phyloP scores from a whole-genome alignment of 805 yeast species.

The Kodamaea kakaduensis region DNA sequence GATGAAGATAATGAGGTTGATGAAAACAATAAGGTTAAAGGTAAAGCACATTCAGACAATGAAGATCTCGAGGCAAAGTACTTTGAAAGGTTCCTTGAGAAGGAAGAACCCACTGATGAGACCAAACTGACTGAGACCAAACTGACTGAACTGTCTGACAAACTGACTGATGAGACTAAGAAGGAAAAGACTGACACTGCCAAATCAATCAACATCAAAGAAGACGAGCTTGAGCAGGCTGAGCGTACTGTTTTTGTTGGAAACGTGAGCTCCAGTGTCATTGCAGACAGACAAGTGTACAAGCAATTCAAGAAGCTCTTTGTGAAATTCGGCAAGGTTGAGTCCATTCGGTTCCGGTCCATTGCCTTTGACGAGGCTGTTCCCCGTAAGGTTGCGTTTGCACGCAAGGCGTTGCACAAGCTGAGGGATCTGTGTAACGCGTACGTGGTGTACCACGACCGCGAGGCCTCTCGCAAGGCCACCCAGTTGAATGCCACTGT shows the following conservation, averaged over 20 bases:
- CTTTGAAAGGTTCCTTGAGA: background rate
- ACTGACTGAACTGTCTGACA: no score
- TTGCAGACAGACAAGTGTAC: slow-evolving; percentile 57
- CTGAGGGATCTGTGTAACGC: slow-evolving; percentile 82
- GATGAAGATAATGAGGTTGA: slow-evolving; percentile 9
- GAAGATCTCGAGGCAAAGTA: slow-evolving; percentile 2
- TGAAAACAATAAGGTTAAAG: no score
- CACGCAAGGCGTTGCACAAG: slow-evolving; percentile 70
- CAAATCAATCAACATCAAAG: slow-evolving; percentile 55
- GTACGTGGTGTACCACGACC: slow-evolving; percentile 71
- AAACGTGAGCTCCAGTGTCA: slow-evolving; percentile 64
- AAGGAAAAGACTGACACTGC: slow-evolving; percentile 36
- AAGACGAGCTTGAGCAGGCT: slow-evolving; percentile 74
- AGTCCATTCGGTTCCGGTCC: slow-evolving; percentile 85
- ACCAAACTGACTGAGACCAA: background rate
- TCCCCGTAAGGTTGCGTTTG: slow-evolving; percentile 90
- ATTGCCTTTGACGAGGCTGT: slow-evolving; percentile 82
- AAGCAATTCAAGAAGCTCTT: slow-evolving; percentile 68
- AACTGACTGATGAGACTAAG: slow-evolving; percentile 1
- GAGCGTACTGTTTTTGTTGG: slow-evolving; percentile 86
- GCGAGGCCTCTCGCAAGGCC: slow-evolving; percentile 45
- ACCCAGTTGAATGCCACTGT: slow-evolving; percentile 61
- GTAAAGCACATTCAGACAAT: background rate
- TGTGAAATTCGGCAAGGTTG: slow-evolving; percentile 48
- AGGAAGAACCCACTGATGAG: background rate